Conservation (phyloP, 2,329 filamentous ascomycete species). For the Escovopsis sp. region DNA sequence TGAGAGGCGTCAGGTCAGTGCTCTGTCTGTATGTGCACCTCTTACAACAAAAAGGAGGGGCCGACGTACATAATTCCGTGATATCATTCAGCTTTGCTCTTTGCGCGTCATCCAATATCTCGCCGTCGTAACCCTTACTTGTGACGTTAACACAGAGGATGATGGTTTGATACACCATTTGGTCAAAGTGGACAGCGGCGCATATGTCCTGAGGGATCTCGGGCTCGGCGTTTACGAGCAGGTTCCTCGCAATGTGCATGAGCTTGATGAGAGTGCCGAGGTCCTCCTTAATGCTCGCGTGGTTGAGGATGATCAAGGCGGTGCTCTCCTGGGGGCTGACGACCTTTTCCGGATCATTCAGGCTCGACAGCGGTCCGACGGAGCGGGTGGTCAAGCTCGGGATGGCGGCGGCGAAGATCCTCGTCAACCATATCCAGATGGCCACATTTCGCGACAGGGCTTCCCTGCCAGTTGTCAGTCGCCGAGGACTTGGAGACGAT, state of each 20-base stretch:
- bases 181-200: slow-evolving; percentile 48
- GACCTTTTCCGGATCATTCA: slow-evolving; percentile 39
- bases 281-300: slow-evolving; percentile 45
- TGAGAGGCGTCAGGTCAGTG: background rate
- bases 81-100: slow-evolving; percentile 45
- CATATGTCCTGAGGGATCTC: slow-evolving; percentile 53
- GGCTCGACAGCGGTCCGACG: slow-evolving; percentile 37
- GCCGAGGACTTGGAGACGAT: background rate
- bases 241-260: slow-evolving; percentile 50
- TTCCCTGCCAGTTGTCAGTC: slow-evolving; percentile 27
- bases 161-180: slow-evolving; percentile 51
- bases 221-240: slow-evolving; percentile 49
- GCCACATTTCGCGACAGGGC: slow-evolving; percentile 46
- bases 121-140: slow-evolving; percentile 51
- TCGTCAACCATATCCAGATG: slow-evolving; percentile 50
- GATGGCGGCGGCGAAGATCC: slow-evolving; percentile 46
- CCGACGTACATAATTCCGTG: slow-evolving; percentile 44
- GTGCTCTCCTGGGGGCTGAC: slow-evolving; percentile 49
- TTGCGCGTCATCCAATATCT: slow-evolving; percentile 43
- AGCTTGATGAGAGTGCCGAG: slow-evolving; percentile 50
- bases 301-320: slow-evolving; percentile 47
- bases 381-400: slow-evolving; percentile 45
- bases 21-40: too few species aligned
- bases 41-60: background rate
- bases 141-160: slow-evolving; percentile 52